Percentiles rank a stretch among this genome's conserved stretches.
Evolutionary conservation across 331 rosid species (phyloP).

Genomic region (Malus hybrid): DNA sequence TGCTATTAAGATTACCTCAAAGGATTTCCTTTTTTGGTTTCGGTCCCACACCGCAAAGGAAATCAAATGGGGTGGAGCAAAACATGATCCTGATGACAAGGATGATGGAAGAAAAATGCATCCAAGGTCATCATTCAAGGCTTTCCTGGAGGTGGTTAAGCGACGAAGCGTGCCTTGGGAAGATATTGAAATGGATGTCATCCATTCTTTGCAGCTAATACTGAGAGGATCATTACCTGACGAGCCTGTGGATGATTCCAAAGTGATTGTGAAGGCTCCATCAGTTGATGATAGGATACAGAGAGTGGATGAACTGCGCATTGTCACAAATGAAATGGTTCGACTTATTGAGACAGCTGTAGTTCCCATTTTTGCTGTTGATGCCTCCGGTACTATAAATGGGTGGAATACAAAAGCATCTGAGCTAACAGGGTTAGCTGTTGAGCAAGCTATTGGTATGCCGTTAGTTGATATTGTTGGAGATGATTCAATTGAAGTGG

Average conservation of each 20-base stretch:
- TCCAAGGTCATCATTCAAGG: constrained; percentile 44
- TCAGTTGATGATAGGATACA: constrained; percentile 31
- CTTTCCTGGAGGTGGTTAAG: constrained; percentile 42
- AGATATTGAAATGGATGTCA: constrained; percentile 43
- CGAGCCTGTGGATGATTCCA: constrained; percentile 17
- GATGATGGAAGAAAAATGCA: constrained; percentile 40
- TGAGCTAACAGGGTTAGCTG: constrained; percentile 33
- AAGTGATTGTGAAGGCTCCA: constrained; percentile 28
- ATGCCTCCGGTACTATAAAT: constrained; percentile 25
- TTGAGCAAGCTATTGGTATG: constrained; percentile 35
- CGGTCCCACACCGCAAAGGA: constrained; percentile 39
- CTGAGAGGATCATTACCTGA: constrained; percentile 32
- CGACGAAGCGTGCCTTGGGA: constrained; percentile 34
- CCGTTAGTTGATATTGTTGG: constrained; percentile 27
- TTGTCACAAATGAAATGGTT: constrained; percentile 37
- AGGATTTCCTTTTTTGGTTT: constrained; percentile 42
- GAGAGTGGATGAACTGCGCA: constrained; percentile 26
- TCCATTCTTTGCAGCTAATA: constrained; percentile 41
- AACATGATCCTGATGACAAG: constrained; percentile 34
- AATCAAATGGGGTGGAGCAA: constrained; percentile 41
- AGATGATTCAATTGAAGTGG: constrained; percentile 30
- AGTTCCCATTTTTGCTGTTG: constrained; percentile 40
- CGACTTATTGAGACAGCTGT: constrained; percentile 39
- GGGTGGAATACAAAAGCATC: constrained; percentile 40
- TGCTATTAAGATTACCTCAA: constrained; percentile 30